Conservation (phyloP, 2,329 filamentous ascomycete genomes). For the Sarocladium kiliense region DNA sequence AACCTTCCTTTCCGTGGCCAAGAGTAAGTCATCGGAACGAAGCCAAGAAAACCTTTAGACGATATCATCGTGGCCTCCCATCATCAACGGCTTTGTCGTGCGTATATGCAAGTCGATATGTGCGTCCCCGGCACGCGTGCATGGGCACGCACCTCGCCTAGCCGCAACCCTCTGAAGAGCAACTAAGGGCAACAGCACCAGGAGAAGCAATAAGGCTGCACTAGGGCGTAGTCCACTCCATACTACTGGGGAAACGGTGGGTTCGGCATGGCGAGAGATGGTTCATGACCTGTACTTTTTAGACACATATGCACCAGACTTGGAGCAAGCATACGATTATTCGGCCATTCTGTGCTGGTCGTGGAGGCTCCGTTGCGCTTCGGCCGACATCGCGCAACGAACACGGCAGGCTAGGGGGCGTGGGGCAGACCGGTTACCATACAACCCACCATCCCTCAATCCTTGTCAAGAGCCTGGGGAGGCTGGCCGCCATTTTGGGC, state of each 20-base stretch:
- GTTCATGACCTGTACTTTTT: too few species aligned
- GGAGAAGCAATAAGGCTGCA: too few species aligned
- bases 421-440: slow-evolving; percentile 2
- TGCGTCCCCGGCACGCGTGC: background rate
- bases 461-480: background rate
- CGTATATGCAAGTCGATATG: slow-evolving; percentile 1
- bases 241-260: too few species aligned
- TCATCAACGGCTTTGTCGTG: background rate
- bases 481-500: slow-evolving; percentile 6
- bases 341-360: background rate
- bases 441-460: slow-evolving; percentile 1
- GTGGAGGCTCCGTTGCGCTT: slow-evolving; percentile 1
- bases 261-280: too few species aligned
- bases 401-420: background rate
- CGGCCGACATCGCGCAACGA: background rate
- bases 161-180: background rate
- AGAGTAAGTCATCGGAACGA: background rate
- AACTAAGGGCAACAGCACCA: background rate
- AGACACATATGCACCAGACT: too few species aligned
- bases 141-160: background rate
- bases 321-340: too few species aligned
- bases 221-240: too few species aligned
- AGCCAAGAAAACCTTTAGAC: background rate
- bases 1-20: background rate
- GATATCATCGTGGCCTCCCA: background rate